These are phyloP conservation scores for Pisolithus thermaeus DNA, from an alignment of 1,284 basidiomycete genomes.

Conservation along the genomic window DNA sequence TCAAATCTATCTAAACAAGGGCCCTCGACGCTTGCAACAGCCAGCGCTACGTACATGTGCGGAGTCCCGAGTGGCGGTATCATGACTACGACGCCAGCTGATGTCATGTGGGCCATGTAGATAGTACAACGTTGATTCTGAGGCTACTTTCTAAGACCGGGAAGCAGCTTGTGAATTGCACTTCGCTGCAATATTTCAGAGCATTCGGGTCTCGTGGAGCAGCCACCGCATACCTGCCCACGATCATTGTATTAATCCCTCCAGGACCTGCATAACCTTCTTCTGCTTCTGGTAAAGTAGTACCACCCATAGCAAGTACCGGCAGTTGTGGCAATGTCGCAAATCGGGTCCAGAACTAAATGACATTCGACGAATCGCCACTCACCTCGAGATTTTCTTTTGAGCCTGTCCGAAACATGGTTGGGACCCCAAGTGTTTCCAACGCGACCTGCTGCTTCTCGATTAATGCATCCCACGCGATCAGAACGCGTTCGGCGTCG, in stretches of 20 bases:
- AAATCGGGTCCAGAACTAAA: neutral
- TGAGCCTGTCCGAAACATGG: conserved; percentile 57
- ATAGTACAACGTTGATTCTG: neutral
- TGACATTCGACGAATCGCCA: neutral
- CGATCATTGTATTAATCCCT: conserved; percentile 22
- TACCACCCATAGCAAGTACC: conserved; percentile 1
- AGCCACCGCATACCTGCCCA: conserved; percentile 1
- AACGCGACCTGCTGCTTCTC: conserved; percentile 61
- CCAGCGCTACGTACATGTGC: no score
- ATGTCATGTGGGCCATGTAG: no score
- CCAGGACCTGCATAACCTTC: conserved; percentile 32
- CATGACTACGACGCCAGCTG: no score
- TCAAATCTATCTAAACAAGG: neutral
- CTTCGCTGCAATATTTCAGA: no score
- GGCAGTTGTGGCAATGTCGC: neutral
- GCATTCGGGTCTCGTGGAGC: no score
- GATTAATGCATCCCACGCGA: conserved; percentile 70
- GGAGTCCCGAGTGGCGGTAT: no score
- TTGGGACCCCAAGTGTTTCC: conserved; percentile 55
- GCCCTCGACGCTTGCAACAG: neutral
- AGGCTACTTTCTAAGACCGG: no score
- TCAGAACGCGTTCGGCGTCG: conserved; percentile 55
- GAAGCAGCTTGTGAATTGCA: no score
- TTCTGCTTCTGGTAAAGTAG: conserved; percentile 37
- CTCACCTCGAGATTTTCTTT: conserved; percentile 52